A percentile compares a stretch with the other conserved stretches of the same genome.
Evolutionary conservation across 805 yeast species (phyloP).

Genomic region (Candida nanaspora): DNA sequence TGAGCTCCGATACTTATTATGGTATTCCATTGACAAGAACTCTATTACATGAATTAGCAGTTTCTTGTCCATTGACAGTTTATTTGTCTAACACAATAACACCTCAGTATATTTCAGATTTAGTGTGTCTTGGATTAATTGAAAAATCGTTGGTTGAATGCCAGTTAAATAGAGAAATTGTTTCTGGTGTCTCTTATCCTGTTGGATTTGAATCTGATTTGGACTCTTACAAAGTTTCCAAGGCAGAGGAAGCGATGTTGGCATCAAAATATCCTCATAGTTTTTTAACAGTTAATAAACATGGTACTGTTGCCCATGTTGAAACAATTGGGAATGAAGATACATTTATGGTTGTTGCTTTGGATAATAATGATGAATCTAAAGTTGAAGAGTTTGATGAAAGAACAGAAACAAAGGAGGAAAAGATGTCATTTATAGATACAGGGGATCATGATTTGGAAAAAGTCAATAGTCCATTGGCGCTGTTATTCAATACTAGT

Average conservation of each 20-base stretch:
- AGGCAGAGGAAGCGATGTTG: slow-evolving; percentile 38
- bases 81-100: slow-evolving; percentile 40
- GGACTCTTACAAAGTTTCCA: slow-evolving; percentile 20
- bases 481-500: no score
- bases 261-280: slow-evolving; percentile 38
- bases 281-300: slow-evolving; percentile 39
- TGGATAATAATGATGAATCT: not conserved
- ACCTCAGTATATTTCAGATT: slow-evolving; percentile 43
- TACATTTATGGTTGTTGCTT: slow-evolving; percentile 35
- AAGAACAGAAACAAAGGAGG: no score
- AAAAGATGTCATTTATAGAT: no score
- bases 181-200: slow-evolving; percentile 43
- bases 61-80: slow-evolving; percentile 37
- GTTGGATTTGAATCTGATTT: slow-evolving; percentile 32
- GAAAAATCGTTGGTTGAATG: slow-evolving; percentile 38
- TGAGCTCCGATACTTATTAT: slow-evolving; percentile 23
- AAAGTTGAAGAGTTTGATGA: no score
- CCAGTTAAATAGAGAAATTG: slow-evolving; percentile 42
- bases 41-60: slow-evolving; percentile 32
- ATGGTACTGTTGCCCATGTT: slow-evolving; percentile 41
- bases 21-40: slow-evolving; percentile 36
- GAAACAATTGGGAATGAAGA: slow-evolving; percentile 44
- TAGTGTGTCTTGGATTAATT: slow-evolving; percentile 37
- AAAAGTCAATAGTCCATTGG: no score
- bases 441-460: no score